Evolutionary conservation across 352 stramenopile species (phyloP), one percentile per base, ranked within the genome.

Genomic region (Phytophthora uliginosa): DNA sequence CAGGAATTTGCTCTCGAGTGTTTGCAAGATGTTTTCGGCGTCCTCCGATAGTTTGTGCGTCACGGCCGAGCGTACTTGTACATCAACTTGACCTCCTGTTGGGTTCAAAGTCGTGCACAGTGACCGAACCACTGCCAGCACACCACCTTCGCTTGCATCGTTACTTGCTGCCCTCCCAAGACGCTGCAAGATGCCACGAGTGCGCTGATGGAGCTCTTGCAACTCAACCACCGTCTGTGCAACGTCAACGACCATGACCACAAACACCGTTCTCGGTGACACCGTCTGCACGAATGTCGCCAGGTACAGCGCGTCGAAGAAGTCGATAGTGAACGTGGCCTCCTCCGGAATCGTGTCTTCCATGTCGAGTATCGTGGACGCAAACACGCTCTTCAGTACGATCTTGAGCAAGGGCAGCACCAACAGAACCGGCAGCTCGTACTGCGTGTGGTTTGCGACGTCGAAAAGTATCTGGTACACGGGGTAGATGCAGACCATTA

Each of bases 271-370:
- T 1, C 7, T 58, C 0, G 51, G 4, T 13, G 66, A 67, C 17
- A 54, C 9, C 4, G 17, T 66, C 18, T 53, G 57, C 40, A 73
- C 50, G 38, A 66, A 72, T 5, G 48, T 66, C 6, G 52, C 56
- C 2, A 66, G 56, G 18, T 73, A 73, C 10, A 73, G 52, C 7
- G 66, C 58, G 28, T 73, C 59, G 31, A 73, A 73, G 33, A 73
- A 68, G 17, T 73, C 66, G 13, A 70, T 31, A 7, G 53, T 59
- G 45, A 70, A 70, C 7, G 63, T 38, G 1, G 58, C 42, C 57
- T 62, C 12, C 26, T 63, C 53, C 4, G 63, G 63, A 28, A 70
- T 70, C 45, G 40, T 40, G 42, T 70, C 53, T 70, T 70, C 53
- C 26, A 53, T 63, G 20, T 70, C 38, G 1, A 26, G 34, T n/a